Conservation (phyloP, 805 yeast genomes). For the Saturnispora zaruensis region DNA sequence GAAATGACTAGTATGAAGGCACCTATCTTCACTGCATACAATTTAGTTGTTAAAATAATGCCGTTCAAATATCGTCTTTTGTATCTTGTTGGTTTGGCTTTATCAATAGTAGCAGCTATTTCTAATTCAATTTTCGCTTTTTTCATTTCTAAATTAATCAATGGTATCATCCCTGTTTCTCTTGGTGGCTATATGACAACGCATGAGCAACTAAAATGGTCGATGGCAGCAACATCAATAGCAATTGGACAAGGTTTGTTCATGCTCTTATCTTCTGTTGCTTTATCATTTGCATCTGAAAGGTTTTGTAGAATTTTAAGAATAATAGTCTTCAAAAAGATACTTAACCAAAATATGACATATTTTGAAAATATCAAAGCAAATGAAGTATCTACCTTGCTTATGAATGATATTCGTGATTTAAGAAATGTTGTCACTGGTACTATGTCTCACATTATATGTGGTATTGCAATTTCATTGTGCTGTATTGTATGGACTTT, state of each 20-base stretch:
- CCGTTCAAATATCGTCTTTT: constrained; percentile 11
- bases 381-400: constrained; percentile 51
- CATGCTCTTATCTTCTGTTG: constrained; percentile 40
- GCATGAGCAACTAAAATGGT: constrained; percentile 49
- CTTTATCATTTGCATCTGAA: constrained; percentile 56
- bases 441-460: constrained; percentile 45
- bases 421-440: constrained; percentile 56
- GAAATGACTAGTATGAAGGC: constrained; percentile 2
- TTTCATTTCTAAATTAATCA: constrained; percentile 60
- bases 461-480: constrained; percentile 44
- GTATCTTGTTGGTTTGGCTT: constrained; percentile 42
- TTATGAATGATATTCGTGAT: constrained; percentile 79
- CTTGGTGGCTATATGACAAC: constrained; percentile 20
- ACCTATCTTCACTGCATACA: constrained; percentile 10
- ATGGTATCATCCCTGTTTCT: constrained; percentile 47
- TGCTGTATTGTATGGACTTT: constrained; percentile 75
- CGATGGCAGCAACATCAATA: constrained; percentile 53
- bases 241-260: constrained; percentile 55
- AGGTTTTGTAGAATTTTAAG: constrained; percentile 54
- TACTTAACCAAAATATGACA: constrained; percentile 42
- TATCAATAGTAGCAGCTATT: constrained; percentile 51
- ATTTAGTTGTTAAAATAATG: constrained; percentile 4
- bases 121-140: constrained; percentile 72
- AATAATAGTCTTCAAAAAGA: constrained; percentile 35
- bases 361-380: constrained; percentile 44